Evolutionary conservation across 108 stramenopile species (phyloP), one percentile per base, ranked within the genome.

Genomic region (Skeletonema costatum): DNA sequence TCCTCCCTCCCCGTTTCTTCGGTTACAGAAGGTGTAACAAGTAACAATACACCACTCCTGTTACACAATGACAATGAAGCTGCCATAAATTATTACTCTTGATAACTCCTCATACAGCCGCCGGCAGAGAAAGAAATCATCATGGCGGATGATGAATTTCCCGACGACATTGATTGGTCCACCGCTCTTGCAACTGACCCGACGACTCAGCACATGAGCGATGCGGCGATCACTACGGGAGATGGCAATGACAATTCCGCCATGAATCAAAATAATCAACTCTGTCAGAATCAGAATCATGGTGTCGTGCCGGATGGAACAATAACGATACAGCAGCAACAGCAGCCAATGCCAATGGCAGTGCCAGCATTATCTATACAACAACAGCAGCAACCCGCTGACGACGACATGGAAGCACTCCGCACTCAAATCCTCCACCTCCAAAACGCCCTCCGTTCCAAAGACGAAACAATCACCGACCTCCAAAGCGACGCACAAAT

Each of bases 81-180:
- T 25, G 25, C 25, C 25, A 25, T 25, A 25, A 25, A 25, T 0
- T 25, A 25, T 25, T 25, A 25, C 25, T 25, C 25, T 25, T 25
- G 25, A 25, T 25, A 25, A 25, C 25, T 25, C 25, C 25, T 25
- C 25, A 25, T 25, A 25, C 25, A 25, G 25, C 25, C 25, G 25
- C 11, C 39, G 11, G 39, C 39, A 41, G 39, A 41, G 39, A 41
- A 2, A 41, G 38, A 16, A 13, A 33, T 3, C 63, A 64, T 38
- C 41, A 35, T 38, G 63, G 30, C 33, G 36, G 63, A 64, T 50
- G 81, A 53, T 7, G 44, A 46, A 51, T 71, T 66, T 7, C 25
- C 25, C 25, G 78, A 70, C 32, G 60, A 71, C n/a, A 82, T 82
- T 25, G 81, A 82, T 35, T 82, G 81, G 81, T 48, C 74, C 19